Conservation (phyloP, 495 filamentous ascomycete genomes). For the Ascodesmis nigricans region DNA sequence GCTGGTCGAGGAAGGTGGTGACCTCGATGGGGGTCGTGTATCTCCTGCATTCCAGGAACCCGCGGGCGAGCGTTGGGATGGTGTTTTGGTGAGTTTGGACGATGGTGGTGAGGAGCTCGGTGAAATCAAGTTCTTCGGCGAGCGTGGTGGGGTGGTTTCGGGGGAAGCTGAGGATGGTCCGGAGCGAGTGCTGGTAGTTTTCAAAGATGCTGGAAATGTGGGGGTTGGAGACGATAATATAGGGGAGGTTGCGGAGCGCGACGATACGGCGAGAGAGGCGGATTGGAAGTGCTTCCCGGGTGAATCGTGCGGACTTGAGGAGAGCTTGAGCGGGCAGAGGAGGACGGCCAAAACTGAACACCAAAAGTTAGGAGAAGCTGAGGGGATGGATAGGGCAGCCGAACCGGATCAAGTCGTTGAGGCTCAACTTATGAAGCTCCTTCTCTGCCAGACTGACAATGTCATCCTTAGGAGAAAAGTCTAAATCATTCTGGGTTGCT, state of each 20-base stretch:
- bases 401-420: constrained; percentile 75
- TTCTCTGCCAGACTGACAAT: constrained; percentile 56
- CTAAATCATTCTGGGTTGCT: too few relatives aligned
- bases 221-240: constrained; percentile 90
- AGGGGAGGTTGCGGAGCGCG: constrained; percentile 76
- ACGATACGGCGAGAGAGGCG: constrained; percentile 90
- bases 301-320: constrained; percentile 79
- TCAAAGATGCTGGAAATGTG: constrained; percentile 80
- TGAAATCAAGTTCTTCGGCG: constrained; percentile 76
- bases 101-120: constrained; percentile 74
- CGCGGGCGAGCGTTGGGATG: constrained; percentile 74
- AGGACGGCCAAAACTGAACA: constrained; percentile 39
- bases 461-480: constrained; percentile 42
- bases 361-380: constrained; percentile 3
- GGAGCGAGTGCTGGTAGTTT: constrained; percentile 83
- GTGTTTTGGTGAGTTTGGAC: constrained; percentile 86
- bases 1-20: constrained; percentile 77
- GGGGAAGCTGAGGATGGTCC: constrained; percentile 68
- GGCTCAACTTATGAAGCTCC: constrained; percentile 56
- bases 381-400: constrained; percentile 6
- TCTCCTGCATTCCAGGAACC: constrained; percentile 74
- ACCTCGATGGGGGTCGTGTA: constrained; percentile 66
- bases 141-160: constrained; percentile 52
- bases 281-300: constrained; percentile 72
- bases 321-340: constrained; percentile 61